phyloP scores from a whole-genome alignment of 2,329 filamentous ascomycete genomes.

The Diplodia corticola region DNA sequence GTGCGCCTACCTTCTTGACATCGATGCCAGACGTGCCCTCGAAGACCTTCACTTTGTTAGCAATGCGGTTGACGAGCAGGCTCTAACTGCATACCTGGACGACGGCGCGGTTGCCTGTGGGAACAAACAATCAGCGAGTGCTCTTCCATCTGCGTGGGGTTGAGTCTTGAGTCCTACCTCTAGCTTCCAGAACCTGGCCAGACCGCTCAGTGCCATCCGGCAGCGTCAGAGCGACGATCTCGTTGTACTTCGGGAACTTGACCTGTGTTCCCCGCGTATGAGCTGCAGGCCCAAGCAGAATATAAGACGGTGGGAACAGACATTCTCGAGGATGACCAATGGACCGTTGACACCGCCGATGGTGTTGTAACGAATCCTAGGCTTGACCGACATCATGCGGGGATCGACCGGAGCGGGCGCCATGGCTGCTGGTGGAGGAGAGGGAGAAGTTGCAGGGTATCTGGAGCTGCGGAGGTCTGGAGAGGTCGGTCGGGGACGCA shows the following conservation, averaged over 20 bases:
- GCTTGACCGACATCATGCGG: slow-evolving; percentile 60
- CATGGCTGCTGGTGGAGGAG: slow-evolving; percentile 30
- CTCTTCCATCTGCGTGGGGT: slow-evolving; percentile 26
- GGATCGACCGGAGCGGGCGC: slow-evolving; percentile 45
- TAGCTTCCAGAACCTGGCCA: slow-evolving; percentile 94
- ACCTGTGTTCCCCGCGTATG: slow-evolving; percentile 58
- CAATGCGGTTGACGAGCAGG: not conserved
- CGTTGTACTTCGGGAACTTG: slow-evolving; percentile 96
- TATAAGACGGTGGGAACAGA: slow-evolving; percentile 48
- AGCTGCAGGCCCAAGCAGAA: slow-evolving; percentile 27
- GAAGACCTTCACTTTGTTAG: slow-evolving; percentile 69
- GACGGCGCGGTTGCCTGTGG: slow-evolving; percentile 81
- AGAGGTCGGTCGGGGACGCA: slow-evolving; percentile 1
- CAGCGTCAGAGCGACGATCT: slow-evolving; percentile 94
- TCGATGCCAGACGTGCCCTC: slow-evolving; percentile 96
- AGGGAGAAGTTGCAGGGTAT: slow-evolving; percentile 2
- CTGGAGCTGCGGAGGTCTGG: slow-evolving; percentile 8
- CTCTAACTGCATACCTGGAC: slow-evolving; percentile 72
- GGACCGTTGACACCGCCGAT: slow-evolving; percentile 97
- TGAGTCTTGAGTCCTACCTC: slow-evolving; percentile 62
- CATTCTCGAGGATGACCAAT: slow-evolving; percentile 95
- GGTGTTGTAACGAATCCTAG: slow-evolving; percentile 91
- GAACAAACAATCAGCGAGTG: not conserved
- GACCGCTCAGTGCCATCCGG: slow-evolving; percentile 92
- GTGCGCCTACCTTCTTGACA: slow-evolving; percentile 76